phyloP scores from a whole-genome alignment of 2,329 filamentous ascomycete species.

The Dichotomopilus funicola region DNA sequence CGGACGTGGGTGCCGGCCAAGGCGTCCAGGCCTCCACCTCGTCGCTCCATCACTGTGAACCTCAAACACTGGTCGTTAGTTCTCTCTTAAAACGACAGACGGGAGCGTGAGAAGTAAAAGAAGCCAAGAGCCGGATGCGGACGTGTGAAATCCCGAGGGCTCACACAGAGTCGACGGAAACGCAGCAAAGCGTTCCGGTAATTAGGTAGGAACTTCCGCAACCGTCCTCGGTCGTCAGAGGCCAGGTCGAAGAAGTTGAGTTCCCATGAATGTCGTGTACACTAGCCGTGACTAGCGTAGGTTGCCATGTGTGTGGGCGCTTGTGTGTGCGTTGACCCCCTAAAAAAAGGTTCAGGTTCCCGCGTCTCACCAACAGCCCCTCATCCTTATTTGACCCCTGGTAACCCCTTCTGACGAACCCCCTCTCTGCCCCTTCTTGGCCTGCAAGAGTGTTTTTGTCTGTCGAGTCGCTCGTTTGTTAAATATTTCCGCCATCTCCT shows the following conservation, averaged over 20 bases:
- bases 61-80: conserved; percentile 23
- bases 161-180: no score
- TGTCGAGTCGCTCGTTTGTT: no score
- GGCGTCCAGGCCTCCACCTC: conserved; percentile 18
- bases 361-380: conserved; percentile 20
- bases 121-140: no score
- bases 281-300: no score
- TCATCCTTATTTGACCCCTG: conserved; percentile 17
- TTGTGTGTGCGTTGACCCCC: conserved; percentile 9
- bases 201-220: no score
- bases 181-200: no score
- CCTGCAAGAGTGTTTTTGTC: no score
- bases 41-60: conserved; percentile 21
- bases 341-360: conserved; percentile 19
- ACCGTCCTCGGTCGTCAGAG: no score
- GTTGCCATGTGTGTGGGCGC: background rate
- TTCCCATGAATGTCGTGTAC: no score
- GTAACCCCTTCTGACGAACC: conserved; percentile 7
- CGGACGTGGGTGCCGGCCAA: conserved; percentile 12
- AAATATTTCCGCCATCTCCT: no score
- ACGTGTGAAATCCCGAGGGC: no score
- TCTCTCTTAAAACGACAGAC: conserved; percentile 19
- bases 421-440: background rate
- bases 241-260: no score
- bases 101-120: conserved; percentile 2